phyloP scores from a whole-genome alignment of 2,329 filamentous ascomycete species.

The Fusarium stilboides region DNA sequence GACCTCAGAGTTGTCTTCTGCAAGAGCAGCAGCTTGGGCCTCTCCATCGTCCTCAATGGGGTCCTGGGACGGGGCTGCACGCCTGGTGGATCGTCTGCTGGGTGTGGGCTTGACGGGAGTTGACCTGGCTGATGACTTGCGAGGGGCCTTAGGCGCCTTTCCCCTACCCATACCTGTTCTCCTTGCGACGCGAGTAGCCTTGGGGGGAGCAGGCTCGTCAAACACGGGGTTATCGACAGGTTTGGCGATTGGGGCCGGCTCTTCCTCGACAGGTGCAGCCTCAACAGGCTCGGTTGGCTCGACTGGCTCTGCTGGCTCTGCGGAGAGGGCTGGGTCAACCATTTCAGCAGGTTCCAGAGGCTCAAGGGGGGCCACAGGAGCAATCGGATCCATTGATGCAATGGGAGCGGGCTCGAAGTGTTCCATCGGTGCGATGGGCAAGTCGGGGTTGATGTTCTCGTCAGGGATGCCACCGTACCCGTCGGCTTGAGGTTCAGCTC shows the following conservation, averaged over 20 bases:
- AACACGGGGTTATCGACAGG: slow-evolving; percentile 25
- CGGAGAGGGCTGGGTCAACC: slow-evolving; percentile 44
- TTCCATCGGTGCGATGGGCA: slow-evolving; percentile 53
- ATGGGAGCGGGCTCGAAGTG: slow-evolving; percentile 26
- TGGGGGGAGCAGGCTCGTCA: slow-evolving; percentile 46
- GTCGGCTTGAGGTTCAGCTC: slow-evolving; percentile 24
- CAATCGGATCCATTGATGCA: slow-evolving; percentile 34
- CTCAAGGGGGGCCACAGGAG: slow-evolving; percentile 19
- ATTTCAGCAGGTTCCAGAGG: slow-evolving; percentile 36
- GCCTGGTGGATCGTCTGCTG: slow-evolving; percentile 42
- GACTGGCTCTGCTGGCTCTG: slow-evolving; percentile 20
- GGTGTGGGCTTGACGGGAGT: slow-evolving; percentile 47
- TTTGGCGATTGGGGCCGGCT: slow-evolving; percentile 27
- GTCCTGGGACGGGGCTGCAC: slow-evolving; percentile 50
- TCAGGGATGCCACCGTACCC: slow-evolving; percentile 31
- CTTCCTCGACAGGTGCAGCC: slow-evolving; percentile 9
- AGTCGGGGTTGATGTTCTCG: slow-evolving; percentile 47
- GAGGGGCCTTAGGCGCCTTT: slow-evolving; percentile 39
- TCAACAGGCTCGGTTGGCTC: slow-evolving; percentile 4
- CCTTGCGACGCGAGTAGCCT: slow-evolving; percentile 47
- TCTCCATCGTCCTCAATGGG: slow-evolving; percentile 52
- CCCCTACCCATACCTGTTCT: slow-evolving; percentile 43
- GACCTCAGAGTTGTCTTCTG: slow-evolving; percentile 47
- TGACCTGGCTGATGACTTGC: slow-evolving; percentile 43
- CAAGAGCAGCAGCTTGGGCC: slow-evolving; percentile 19